Conservation (phyloP, 352 stramenopile species). For the Phytopythium oedochilum region DNA sequence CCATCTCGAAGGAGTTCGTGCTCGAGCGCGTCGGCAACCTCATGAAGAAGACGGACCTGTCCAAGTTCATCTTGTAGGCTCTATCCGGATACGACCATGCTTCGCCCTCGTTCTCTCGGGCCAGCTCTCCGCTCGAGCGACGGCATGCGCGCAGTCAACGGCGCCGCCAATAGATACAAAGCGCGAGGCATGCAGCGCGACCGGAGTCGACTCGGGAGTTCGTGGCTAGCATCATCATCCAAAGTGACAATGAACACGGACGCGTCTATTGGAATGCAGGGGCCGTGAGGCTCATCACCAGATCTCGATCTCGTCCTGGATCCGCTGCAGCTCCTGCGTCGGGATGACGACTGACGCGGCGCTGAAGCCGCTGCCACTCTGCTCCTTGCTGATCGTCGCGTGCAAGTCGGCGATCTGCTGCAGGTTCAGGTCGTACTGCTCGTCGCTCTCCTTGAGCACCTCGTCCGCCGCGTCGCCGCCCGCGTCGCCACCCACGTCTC, state of each 20-base stretch:
- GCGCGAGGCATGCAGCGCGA: background rate
- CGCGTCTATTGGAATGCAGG: background rate
- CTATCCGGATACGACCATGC: too few relatives aligned
- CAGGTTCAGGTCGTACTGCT: constrained; percentile 36
- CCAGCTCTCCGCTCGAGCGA: background rate
- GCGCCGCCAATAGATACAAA: background rate
- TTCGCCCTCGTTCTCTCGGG: background rate
- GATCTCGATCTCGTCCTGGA: constrained; percentile 77
- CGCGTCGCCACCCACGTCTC: constrained; percentile 7
- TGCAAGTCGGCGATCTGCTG: constrained; percentile 33
- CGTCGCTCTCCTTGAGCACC: constrained; percentile 11
- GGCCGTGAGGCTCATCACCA: constrained; percentile 23
- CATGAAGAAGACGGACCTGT: constrained; percentile 95
- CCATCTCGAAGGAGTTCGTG: constrained; percentile 94
- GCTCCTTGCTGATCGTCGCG: constrained; percentile 37
- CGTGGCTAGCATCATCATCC: too few relatives aligned
- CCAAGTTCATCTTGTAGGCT: constrained; percentile 98
- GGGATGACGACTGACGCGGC: constrained; percentile 45
- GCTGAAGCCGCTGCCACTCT: constrained; percentile 35
- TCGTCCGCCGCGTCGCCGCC: constrained; percentile 6
- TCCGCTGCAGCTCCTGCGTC: constrained; percentile 66
- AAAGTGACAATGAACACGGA: background rate
- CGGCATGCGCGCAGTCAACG: background rate
- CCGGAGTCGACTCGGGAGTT: background rate
- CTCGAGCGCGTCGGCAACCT: constrained; percentile 91